These are phyloP conservation scores for Hypoxylon subgilvum DNA, from an alignment of 495 filamentous ascomycete genomes.

Conservation along the genomic window DNA sequence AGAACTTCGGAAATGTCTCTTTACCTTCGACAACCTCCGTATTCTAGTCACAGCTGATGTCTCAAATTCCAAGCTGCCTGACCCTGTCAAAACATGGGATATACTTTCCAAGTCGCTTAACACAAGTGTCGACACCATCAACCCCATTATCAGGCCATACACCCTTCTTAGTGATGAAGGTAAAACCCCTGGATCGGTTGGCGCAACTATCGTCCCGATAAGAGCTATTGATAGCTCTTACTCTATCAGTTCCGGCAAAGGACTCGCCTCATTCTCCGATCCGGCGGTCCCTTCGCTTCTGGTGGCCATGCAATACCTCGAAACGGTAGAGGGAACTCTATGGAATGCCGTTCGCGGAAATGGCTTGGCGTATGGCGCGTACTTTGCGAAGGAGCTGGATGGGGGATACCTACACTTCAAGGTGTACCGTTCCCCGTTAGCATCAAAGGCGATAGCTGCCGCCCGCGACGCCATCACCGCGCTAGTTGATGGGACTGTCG, in stretches of 20 bases:
- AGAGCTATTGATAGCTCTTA: constrained; percentile 93
- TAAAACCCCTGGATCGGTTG: constrained; percentile 69
- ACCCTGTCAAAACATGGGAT: constrained; percentile 87
- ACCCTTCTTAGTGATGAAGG: constrained; percentile 75
- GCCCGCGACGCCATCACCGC: constrained; percentile 70
- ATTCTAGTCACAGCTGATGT: constrained; percentile 83
- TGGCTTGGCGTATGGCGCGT: constrained; percentile 87
- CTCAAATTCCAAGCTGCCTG: constrained; percentile 70
- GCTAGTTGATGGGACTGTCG: constrained; percentile 58
- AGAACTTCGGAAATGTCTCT: constrained; percentile 72
- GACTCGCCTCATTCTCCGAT: constrained; percentile 75
- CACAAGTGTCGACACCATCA: constrained; percentile 45
- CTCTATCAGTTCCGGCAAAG: constrained; percentile 73
- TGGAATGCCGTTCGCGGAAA: constrained; percentile 91
- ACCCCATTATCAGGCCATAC: constrained; percentile 52
- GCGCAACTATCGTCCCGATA: constrained; percentile 84
- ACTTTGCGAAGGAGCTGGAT: constrained; percentile 75
- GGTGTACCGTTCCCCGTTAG: constrained; percentile 88
- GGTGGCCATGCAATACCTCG: constrained; percentile 87
- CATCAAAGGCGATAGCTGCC: constrained; percentile 82
- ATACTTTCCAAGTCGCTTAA: constrained; percentile 57
- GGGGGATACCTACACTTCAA: constrained; percentile 78
- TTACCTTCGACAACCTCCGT: constrained; percentile 81
- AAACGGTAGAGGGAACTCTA: constrained; percentile 90
- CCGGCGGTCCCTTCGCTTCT: constrained; percentile 81